Evolutionary conservation across 768 basidiomycete species (phyloP).

Genomic region (Trametes maxima): DNA sequence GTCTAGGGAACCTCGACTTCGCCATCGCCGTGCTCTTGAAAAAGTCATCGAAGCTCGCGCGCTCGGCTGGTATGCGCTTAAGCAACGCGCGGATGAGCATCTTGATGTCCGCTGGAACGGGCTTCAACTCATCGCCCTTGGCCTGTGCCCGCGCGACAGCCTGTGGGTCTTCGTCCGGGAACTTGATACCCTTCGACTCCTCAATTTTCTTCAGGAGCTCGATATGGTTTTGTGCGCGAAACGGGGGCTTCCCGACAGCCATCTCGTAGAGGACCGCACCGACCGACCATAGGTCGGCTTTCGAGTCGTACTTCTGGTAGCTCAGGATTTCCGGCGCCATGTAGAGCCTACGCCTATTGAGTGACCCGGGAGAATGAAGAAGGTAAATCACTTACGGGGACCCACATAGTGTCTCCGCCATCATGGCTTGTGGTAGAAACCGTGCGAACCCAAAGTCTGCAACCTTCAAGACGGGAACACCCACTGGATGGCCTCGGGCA

Average conservation of each 20-base stretch:
- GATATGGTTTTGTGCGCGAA: slow-evolving; percentile 94
- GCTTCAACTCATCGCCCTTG: slow-evolving; percentile 52
- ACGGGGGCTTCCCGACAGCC: slow-evolving; percentile 90
- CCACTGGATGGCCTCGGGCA: slow-evolving; percentile 84
- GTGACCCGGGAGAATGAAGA: not conserved
- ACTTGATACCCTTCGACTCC: slow-evolving; percentile 86
- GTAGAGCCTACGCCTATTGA: slow-evolving; percentile 63
- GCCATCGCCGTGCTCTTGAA: slow-evolving; percentile 79
- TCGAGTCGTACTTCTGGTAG: slow-evolving; percentile 97
- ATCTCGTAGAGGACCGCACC: slow-evolving; percentile 97
- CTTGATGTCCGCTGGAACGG: slow-evolving; percentile 84
- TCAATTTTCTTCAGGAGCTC: slow-evolving; percentile 94
- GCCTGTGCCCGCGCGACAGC: slow-evolving; percentile 44
- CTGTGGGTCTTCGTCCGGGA: slow-evolving; percentile 86
- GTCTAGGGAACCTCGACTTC: slow-evolving; percentile 76
- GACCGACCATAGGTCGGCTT: slow-evolving; percentile 97
- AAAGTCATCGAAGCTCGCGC: slow-evolving; percentile 90
- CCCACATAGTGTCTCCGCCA: slow-evolving; percentile 98
- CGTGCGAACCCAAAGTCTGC: slow-evolving; percentile 99
- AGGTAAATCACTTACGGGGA: slow-evolving; percentile 71
- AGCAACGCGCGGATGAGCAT: slow-evolving; percentile 81
- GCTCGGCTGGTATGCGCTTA: slow-evolving; percentile 79
- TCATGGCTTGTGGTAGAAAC: slow-evolving; percentile 85
- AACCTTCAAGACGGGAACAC: slow-evolving; percentile 93
- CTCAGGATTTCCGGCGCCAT: slow-evolving; percentile 99